Conservation (phyloP, 1,284 basidiomycete species). For the Sanguinoderma infundibulare region DNA sequence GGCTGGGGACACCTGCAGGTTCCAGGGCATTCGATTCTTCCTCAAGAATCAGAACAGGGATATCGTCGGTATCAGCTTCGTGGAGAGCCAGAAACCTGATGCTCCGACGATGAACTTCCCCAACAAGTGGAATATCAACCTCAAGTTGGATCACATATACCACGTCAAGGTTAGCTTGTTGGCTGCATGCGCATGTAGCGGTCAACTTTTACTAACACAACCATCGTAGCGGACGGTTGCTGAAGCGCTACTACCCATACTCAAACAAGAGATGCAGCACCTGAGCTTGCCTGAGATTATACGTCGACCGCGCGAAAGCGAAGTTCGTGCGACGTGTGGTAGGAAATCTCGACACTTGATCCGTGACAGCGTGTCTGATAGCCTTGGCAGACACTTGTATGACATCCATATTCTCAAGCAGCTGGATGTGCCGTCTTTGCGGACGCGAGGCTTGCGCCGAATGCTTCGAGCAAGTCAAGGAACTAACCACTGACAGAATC, state of each 20-base stretch:
- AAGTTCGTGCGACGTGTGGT: slow-evolving; percentile 86
- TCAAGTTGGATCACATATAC: slow-evolving; percentile 52
- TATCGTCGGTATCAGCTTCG: slow-evolving; percentile 69
- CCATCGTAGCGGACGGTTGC: slow-evolving; percentile 65
- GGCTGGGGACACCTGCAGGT: slow-evolving; percentile 83
- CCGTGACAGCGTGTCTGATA: slow-evolving; percentile 13
- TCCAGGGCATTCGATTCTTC: slow-evolving; percentile 78
- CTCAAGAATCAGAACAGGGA: slow-evolving; percentile 60
- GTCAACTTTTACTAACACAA: background rate
- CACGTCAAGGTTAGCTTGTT: slow-evolving; percentile 68
- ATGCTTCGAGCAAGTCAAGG: slow-evolving; percentile 76
- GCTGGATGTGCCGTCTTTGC: slow-evolving; percentile 89
- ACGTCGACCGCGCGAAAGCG: slow-evolving; percentile 74
- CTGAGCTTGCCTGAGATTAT: slow-evolving; percentile 65
- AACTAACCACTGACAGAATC: slow-evolving; percentile 58
- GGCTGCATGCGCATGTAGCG: slow-evolving; percentile 5
- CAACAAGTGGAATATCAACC: slow-evolving; percentile 62
- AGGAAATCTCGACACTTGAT: slow-evolving; percentile 33
- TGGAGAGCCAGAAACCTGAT: slow-evolving; percentile 62
- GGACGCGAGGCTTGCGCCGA: slow-evolving; percentile 89
- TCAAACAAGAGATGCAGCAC: slow-evolving; percentile 74
- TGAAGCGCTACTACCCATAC: slow-evolving; percentile 66
- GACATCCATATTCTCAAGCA: slow-evolving; percentile 89
- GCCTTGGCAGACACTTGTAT: slow-evolving; percentile 79
- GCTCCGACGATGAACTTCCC: slow-evolving; percentile 69